phyloP scores from a whole-genome alignment of 2,329 filamentous ascomycete genomes.

The Aspergillus sp. region DNA sequence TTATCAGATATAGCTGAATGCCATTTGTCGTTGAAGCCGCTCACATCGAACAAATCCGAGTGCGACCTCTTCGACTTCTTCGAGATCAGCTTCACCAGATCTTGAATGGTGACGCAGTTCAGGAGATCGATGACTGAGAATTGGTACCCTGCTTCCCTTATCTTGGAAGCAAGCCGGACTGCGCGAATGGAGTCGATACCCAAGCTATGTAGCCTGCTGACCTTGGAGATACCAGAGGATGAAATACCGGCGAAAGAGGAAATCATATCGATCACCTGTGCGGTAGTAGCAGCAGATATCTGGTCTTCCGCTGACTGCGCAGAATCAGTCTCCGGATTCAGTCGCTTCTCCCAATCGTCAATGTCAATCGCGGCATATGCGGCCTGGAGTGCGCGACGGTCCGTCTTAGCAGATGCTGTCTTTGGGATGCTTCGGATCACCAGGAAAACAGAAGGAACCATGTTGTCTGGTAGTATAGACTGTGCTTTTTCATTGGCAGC shows the following conservation, averaged over 20 bases:
- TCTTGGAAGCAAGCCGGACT: slow-evolving; percentile 25
- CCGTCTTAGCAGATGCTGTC: slow-evolving; percentile 32
- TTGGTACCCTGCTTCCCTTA: slow-evolving; percentile 23
- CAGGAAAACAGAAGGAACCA: slow-evolving; percentile 34
- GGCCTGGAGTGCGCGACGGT: slow-evolving; percentile 28
- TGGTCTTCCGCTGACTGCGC: slow-evolving; percentile 1
- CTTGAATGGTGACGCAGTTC: slow-evolving; percentile 27
- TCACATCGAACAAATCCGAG: slow-evolving; percentile 15
- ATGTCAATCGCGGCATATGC: slow-evolving; percentile 27
- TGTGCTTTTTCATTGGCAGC: slow-evolving; percentile 21
- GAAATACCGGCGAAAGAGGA: slow-evolving; percentile 22
- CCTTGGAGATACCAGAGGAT: slow-evolving; percentile 17
- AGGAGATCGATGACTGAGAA: slow-evolving; percentile 31
- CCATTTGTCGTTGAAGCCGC: slow-evolving; percentile 24
- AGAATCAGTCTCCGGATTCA: slow-evolving; percentile 17
- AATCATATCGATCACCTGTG: slow-evolving; percentile 22
- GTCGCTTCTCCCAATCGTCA: slow-evolving; percentile 24
- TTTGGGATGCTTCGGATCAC: slow-evolving; percentile 29
- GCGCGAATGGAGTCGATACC: slow-evolving; percentile 34
- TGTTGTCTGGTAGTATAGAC: slow-evolving; percentile 28
- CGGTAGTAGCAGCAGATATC: not conserved
- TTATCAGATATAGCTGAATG: slow-evolving; percentile 13
- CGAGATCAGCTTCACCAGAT: slow-evolving; percentile 20
- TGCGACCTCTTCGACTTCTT: not conserved
- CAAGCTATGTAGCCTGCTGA: slow-evolving; percentile 25